Conservation (phyloP, 1,139 yeast species). For the Candida tetrigidarum region DNA sequence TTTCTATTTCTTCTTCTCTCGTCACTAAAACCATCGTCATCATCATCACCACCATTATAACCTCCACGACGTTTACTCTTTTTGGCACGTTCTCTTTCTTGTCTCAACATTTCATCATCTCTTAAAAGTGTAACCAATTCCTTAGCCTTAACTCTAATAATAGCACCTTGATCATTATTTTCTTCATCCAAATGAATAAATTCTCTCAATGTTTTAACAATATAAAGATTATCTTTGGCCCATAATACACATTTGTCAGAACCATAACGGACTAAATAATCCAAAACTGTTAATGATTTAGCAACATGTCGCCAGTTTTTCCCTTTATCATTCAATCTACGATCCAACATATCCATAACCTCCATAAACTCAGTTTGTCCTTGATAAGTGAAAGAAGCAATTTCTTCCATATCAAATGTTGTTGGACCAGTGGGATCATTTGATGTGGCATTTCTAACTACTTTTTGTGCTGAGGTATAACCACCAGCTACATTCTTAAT, state of each 20-base stretch:
- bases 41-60: constrained; percentile 11
- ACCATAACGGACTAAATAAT: constrained; percentile 85
- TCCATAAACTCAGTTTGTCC: constrained; percentile 79
- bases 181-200: constrained; percentile 83
- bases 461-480: constrained; percentile 81
- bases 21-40: constrained; percentile 5
- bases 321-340: constrained; percentile 94
- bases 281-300: constrained; percentile 86
- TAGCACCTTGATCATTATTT: constrained; percentile 88
- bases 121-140: constrained; percentile 78
- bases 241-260: constrained; percentile 91
- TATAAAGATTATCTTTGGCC: constrained; percentile 90
- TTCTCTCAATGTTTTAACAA: constrained; percentile 90
- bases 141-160: constrained; percentile 89
- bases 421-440: constrained; percentile 89
- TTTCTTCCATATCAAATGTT: constrained; percentile 81
- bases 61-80: constrained; percentile 17
- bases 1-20: constrained; percentile 27
- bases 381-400: constrained; percentile 76
- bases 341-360: constrained; percentile 94
- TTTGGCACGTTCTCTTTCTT: constrained; percentile 64
- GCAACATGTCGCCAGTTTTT: constrained; percentile 98
- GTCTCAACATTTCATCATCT: constrained; percentile 82
- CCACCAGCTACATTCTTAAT: constrained; percentile 95
- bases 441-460: constrained; percentile 93